phyloP scores from a whole-genome alignment of 2,329 filamentous ascomycete genomes.

The Scedosporium apiospermum region DNA sequence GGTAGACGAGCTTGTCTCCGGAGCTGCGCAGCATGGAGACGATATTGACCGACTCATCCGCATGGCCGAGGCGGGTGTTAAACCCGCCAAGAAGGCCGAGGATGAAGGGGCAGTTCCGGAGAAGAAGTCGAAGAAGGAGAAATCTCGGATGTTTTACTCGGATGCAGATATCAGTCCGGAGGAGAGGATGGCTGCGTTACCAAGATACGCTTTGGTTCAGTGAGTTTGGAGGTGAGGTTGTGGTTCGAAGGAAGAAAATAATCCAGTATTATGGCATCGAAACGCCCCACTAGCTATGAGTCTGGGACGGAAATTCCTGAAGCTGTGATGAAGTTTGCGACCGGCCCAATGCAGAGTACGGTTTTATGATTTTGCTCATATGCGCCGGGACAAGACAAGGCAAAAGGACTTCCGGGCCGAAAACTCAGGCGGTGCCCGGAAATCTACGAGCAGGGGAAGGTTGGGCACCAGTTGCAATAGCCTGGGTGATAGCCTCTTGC shows the following conservation, averaged over 20 bases:
- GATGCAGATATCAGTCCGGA: slow-evolving; percentile 75
- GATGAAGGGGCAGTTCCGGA: slow-evolving; percentile 34
- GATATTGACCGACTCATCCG: slow-evolving; percentile 58
- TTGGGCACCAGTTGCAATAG: not conserved
- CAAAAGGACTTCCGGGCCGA: not conserved
- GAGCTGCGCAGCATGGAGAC: slow-evolving; percentile 31
- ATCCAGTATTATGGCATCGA: not conserved
- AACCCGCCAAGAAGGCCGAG: slow-evolving; percentile 30
- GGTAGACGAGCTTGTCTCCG: slow-evolving; percentile 5
- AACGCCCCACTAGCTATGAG: not conserved
- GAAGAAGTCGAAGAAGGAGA: slow-evolving; percentile 60
- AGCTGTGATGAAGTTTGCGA: not conserved
- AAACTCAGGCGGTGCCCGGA: slow-evolving; percentile 4
- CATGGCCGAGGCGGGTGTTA: slow-evolving; percentile 53
- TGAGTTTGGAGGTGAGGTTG: slow-evolving; percentile 7
- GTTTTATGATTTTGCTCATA: not conserved
- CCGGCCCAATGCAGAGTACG: not conserved
- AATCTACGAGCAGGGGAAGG: slow-evolving; percentile 4
- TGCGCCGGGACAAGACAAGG: slow-evolving; percentile 1
- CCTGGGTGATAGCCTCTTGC: not conserved
- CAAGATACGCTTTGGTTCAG: slow-evolving; percentile 62
- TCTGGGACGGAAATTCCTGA: too few relatives aligned
- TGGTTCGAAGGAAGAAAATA: not conserved
- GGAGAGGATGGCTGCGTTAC: slow-evolving; percentile 75
- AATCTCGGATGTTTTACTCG: slow-evolving; percentile 68